Conservation (phyloP, 1,284 basidiomycete species). For the Ceratorhiza oryzae-sativae region DNA sequence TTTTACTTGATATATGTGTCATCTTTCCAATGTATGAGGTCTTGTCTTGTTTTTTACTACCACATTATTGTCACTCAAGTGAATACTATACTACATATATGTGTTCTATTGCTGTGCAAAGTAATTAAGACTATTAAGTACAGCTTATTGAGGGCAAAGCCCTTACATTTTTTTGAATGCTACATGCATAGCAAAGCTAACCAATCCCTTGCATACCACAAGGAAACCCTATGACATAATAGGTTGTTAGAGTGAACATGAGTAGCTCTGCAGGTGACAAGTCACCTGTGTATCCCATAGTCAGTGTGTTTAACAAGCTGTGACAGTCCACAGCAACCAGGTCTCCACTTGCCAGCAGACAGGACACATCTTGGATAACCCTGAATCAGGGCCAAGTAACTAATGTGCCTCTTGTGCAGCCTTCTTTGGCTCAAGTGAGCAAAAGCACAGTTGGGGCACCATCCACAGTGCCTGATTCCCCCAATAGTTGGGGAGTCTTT, state of each 20-base stretch:
- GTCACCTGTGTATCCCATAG: not conserved
- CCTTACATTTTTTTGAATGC: too few relatives aligned
- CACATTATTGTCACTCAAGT: too few relatives aligned
- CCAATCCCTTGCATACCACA: too few relatives aligned
- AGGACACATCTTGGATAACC: not conserved
- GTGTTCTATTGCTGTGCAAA: too few relatives aligned
- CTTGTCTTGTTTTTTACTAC: too few relatives aligned
- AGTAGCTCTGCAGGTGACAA: not conserved
- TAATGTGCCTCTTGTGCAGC: not conserved
- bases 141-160: too few relatives aligned
- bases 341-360: not conserved
- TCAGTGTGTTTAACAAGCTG: not conserved
- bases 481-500: not conserved
- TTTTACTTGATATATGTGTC: too few relatives aligned
- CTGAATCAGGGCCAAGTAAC: not conserved
- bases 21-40: too few relatives aligned
- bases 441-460: not conserved
- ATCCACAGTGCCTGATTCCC: not conserved
- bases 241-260: not conserved
- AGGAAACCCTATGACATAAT: not conserved
- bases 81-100: too few relatives aligned
- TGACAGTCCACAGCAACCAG: not conserved
- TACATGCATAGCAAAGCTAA: too few relatives aligned
- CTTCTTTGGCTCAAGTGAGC: not conserved
- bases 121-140: too few relatives aligned